Percentiles rank a stretch among this genome's conserved stretches.
These are phyloP conservation scores for Ophiognomonia clavigignenti-juglandacearum DNA, from an alignment of 2,329 filamentous ascomycete species.

Conservation along the genomic window DNA sequence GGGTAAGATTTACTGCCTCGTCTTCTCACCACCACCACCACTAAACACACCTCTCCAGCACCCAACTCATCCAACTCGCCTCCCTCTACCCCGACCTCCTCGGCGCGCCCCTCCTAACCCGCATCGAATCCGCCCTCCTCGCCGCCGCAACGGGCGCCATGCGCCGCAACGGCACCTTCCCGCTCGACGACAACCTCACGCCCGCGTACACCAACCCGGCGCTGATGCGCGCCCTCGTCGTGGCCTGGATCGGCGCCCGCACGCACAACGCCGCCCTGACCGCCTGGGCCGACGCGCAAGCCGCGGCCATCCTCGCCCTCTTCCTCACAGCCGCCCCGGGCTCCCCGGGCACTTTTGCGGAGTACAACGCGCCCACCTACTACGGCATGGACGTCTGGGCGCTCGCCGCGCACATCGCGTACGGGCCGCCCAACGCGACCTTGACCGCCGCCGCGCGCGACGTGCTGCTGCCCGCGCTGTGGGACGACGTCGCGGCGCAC, in stretches of 20 bases:
- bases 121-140: constrained; percentile 32
- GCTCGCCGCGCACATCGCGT: constrained; percentile 32
- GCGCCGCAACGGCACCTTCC: constrained; percentile 34
- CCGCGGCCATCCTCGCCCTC: constrained; percentile 23
- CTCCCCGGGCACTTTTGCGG: constrained; percentile 28
- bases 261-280: constrained; percentile 31
- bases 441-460: constrained; percentile 25
- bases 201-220: constrained; percentile 36
- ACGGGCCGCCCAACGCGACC: constrained; percentile 26
- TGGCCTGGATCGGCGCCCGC: constrained; percentile 36
- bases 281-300: constrained; percentile 32
- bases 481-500: constrained; percentile 30
- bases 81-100: constrained; percentile 30
- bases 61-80: constrained; percentile 30
- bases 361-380: constrained; percentile 37
- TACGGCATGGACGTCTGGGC: constrained; percentile 37
- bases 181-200: constrained; percentile 32
- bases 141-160: constrained; percentile 33
- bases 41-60: constrained; percentile 12
- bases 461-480: constrained; percentile 28
- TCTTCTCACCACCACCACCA: neutral
- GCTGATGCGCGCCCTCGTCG: constrained; percentile 34
- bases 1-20: constrained; percentile 18
- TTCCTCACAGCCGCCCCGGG: constrained; percentile 28
- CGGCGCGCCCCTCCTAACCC: constrained; percentile 24